phyloP scores from a whole-genome alignment of 2,329 filamentous ascomycete species.

The Sordariomycetes sp. region DNA sequence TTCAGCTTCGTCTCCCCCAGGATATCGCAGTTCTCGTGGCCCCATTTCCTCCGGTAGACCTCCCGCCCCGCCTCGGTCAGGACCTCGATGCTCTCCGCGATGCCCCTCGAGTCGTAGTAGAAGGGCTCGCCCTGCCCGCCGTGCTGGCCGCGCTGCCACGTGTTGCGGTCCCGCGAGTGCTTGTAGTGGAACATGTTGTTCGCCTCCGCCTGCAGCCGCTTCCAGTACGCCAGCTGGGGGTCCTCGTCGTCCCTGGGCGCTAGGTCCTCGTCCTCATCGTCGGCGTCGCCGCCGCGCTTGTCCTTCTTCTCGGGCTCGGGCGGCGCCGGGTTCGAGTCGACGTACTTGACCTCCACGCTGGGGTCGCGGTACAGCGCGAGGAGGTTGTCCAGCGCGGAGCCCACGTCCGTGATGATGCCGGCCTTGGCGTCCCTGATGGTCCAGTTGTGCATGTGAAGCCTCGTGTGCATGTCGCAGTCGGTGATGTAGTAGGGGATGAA shows the following conservation, averaged over 20 bases:
- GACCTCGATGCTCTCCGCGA: slow-evolving; percentile 32
- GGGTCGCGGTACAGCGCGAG: slow-evolving; percentile 34
- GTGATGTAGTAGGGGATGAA: slow-evolving; percentile 49
- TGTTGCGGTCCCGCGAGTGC: slow-evolving; percentile 33
- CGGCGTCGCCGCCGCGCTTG: slow-evolving; percentile 8
- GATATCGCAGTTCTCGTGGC: slow-evolving; percentile 32
- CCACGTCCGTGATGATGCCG: slow-evolving; percentile 36
- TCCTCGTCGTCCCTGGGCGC: background rate
- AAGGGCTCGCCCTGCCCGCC: slow-evolving; percentile 44
- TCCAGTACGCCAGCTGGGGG: slow-evolving; percentile 8
- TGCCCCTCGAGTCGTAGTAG: slow-evolving; percentile 36
- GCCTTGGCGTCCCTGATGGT: slow-evolving; percentile 25
- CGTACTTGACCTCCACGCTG: slow-evolving; percentile 21
- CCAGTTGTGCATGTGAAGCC: slow-evolving; percentile 36
- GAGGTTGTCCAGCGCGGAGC: slow-evolving; percentile 33
- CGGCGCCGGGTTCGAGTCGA: slow-evolving; percentile 25
- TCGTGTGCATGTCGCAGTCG: slow-evolving; percentile 46
- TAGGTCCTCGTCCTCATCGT: slow-evolving; percentile 31
- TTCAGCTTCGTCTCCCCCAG: slow-evolving; percentile 22
- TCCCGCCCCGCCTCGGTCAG: slow-evolving; percentile 34
- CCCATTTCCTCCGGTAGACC: slow-evolving; percentile 34
- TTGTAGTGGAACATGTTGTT: slow-evolving; percentile 32
- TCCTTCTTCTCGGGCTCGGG: slow-evolving; percentile 11
- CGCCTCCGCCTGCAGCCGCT: slow-evolving; percentile 12
- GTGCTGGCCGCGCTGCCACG: slow-evolving; percentile 41